Evolutionary conservation across 2,329 filamentous ascomycete species (phyloP), one percentile per base, ranked within the genome.

Genomic region (Rhynchosporium graminicola): DNA sequence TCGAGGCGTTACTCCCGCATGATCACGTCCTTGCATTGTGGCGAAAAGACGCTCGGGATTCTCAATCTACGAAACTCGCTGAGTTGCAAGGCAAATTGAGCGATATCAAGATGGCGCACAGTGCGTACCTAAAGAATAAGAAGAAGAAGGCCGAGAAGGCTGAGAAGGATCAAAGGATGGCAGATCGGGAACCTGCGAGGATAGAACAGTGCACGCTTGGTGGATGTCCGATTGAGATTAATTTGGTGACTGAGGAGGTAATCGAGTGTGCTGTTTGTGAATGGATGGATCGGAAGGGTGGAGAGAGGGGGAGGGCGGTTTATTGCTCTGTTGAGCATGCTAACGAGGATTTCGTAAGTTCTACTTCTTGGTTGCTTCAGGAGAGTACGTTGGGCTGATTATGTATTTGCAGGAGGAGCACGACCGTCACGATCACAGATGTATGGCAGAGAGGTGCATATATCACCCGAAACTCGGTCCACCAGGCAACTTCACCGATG

Each of bases 181-280:
- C 66, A 42, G 65, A 67, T 31, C 47, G 66, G 31, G 64, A 68
- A 42, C 51, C 54, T 60, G 60, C 64, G 4, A 63, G 50, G 26
- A 62, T 63, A 28, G 66, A 63, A 29, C 48, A 52, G 20, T 73
- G 72, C 57, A 59, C 61, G 38, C 59, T 69, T 12, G 61, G 65
- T 10, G 61, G 61, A 0, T 73, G 72, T 63, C 61, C 61, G 3
- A 57, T 59, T 8, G 66, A 70, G n/a, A 56, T 72, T 1, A 66
- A 72, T 59, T 28, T 73, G 10, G 45, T 45, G 8, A 54, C 40
- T 10, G 67, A 68, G 5, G 68, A 69, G 20, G 65, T 63, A 4
- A 59, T 70, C 20, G 67, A 73, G 45, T 73, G 72, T 66, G 67
- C 66, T 6, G 50, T 73, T 28, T 73, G 72, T 42, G 69, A 71